Percentiles rank a stretch among this genome's conserved stretches.
Evolutionary conservation across 768 basidiomycete genomes (phyloP).

Genomic region (Trametes coccinea): DNA sequence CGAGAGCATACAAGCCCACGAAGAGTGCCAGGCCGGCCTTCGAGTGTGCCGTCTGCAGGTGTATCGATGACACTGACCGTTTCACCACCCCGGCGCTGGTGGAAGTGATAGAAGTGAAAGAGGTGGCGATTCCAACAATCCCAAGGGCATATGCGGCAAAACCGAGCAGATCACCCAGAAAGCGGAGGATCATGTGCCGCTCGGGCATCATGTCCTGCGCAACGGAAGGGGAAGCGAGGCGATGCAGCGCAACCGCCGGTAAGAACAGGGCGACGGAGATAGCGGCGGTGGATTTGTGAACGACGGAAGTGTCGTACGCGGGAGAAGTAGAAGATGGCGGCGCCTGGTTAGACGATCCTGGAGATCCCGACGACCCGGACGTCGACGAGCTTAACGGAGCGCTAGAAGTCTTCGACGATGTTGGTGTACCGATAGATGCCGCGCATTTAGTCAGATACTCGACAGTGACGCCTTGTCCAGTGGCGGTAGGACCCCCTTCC

Average conservation of each 20-base stretch:
- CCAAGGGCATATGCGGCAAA: constrained; percentile 59
- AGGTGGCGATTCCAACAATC: constrained; percentile 57
- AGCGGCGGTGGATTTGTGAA: constrained; percentile 49
- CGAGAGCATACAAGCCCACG: constrained; percentile 54
- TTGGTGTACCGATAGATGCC: constrained; percentile 31
- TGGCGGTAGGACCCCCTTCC: constrained; percentile 61
- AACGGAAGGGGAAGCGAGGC: constrained; percentile 43
- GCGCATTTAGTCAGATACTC: constrained; percentile 65
- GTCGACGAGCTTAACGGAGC: constrained; percentile 8
- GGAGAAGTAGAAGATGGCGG: constrained; percentile 12
- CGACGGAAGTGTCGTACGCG: constrained; percentile 43
- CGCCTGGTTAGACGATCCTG: not conserved
- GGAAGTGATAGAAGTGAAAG: constrained; percentile 58
- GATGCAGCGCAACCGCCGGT: constrained; percentile 42
- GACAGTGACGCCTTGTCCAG: constrained; percentile 65
- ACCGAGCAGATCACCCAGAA: constrained; percentile 40
- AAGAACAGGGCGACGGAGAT: constrained; percentile 49
- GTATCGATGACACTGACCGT: constrained; percentile 34
- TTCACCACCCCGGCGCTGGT: constrained; percentile 29
- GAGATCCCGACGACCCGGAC: not conserved
- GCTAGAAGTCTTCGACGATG: not conserved
- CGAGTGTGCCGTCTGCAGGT: constrained; percentile 63
- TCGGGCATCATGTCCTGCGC: constrained; percentile 22
- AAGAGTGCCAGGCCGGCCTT: constrained; percentile 67
- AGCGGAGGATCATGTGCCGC: constrained; percentile 30